phyloP scores from a whole-genome alignment of 345 rosid species.

The Boechera retrofracta region DNA sequence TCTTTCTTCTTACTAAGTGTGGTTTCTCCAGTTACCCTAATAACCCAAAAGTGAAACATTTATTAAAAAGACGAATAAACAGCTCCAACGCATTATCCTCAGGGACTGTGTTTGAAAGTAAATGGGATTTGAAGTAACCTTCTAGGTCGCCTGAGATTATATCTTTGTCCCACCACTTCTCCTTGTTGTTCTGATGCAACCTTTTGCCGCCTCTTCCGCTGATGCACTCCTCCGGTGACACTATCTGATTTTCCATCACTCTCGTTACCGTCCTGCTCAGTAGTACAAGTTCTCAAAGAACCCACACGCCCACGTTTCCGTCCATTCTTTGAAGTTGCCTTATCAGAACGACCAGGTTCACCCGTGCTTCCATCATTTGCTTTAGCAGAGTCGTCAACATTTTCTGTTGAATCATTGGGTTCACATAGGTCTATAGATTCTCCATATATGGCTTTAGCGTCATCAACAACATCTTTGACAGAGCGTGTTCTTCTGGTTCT shows the following conservation, averaged over 20 bases:
- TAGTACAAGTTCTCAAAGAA: conserved; percentile 57
- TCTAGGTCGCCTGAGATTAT: conserved; percentile 78
- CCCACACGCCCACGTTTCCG: conserved; percentile 67
- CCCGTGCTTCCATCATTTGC: conserved; percentile 56
- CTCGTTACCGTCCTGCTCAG: conserved; percentile 66
- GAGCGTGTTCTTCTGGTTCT: conserved; percentile 69
- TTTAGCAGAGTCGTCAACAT: conserved; percentile 57
- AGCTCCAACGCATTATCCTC: conserved; percentile 10
- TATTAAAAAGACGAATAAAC: conserved; percentile 6
- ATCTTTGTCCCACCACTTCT: conserved; percentile 55
- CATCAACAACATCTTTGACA: conserved; percentile 80
- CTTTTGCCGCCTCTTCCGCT: conserved; percentile 73
- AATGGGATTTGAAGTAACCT: conserved; percentile 52
- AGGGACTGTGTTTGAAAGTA: conserved; percentile 20
- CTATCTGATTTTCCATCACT: conserved; percentile 77
- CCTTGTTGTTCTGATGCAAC: conserved; percentile 49
- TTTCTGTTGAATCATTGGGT: conserved; percentile 51
- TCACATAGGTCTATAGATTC: conserved; percentile 56
- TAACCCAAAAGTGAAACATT: conserved; percentile 24
- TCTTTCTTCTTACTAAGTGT: conserved; percentile 37
- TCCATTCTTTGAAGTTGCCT: conserved; percentile 55
- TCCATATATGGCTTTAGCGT: conserved; percentile 73
- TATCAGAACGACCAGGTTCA: conserved; percentile 61
- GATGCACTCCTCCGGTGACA: conserved; percentile 52
- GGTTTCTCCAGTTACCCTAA: conserved; percentile 34